Conservation (phyloP, 1,284 basidiomycete species). For the Bjerkandera adusta region DNA sequence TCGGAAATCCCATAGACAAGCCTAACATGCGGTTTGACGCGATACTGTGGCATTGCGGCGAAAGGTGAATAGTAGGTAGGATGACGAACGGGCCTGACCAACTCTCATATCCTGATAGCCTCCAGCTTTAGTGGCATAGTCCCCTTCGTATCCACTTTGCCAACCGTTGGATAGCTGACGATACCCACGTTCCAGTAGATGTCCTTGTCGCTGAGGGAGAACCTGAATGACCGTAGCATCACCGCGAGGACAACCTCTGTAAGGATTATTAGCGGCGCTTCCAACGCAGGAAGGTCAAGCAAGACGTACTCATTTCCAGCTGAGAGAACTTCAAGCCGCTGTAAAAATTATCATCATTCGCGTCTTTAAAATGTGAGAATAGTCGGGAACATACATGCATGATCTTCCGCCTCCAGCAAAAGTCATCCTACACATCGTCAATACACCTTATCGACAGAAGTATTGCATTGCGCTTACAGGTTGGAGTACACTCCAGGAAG, state of each 20-base stretch:
- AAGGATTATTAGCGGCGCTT: too few relatives aligned
- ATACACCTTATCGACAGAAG: background rate
- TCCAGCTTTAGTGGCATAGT: slow-evolving; percentile 3
- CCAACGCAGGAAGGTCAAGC: too few relatives aligned
- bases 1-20: too few relatives aligned
- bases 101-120: background rate
- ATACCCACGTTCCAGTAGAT: slow-evolving; percentile 14
- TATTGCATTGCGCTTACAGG: slow-evolving; percentile 17
- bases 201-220: slow-evolving; percentile 7
- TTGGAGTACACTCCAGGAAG: slow-evolving; percentile 27
- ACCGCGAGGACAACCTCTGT: slow-evolving; percentile 19
- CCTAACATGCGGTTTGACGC: too few relatives aligned
- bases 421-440: slow-evolving; percentile 30
- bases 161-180: slow-evolving; percentile 15
- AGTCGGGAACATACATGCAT: slow-evolving; percentile 27
- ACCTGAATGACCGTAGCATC: slow-evolving; percentile 12
- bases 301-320: slow-evolving; percentile 33
- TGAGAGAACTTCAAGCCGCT: slow-evolving; percentile 35
- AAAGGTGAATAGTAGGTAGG: too few relatives aligned
- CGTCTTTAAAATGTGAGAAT: background rate
- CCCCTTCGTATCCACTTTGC: background rate
- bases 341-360: background rate
- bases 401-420: slow-evolving; percentile 34
- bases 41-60: too few relatives aligned
- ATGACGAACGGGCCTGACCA: too few relatives aligned